Conservation (phyloP, 768 basidiomycete genomes). For the Floccularia luteovirens region DNA sequence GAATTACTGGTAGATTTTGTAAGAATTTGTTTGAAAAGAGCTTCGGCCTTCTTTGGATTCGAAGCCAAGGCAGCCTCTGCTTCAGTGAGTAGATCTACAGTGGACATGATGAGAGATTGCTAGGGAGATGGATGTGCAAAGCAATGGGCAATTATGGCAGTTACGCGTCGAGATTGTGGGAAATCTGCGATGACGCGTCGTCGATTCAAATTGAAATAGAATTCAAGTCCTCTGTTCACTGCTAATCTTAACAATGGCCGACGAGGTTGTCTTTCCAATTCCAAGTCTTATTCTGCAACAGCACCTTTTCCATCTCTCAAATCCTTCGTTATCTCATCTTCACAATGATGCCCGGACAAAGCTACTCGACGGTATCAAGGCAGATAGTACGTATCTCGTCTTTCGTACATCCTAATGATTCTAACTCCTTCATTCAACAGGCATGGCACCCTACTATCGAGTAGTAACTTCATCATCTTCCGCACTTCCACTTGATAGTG, state of each 20-base stretch:
- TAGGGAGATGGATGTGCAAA: conserved; percentile 2
- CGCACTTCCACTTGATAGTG: conserved; percentile 38
- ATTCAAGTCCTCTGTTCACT: neutral
- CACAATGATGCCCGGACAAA: conserved; percentile 60
- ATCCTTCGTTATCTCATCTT: conserved; percentile 48
- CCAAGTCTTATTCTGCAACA: conserved; percentile 83
- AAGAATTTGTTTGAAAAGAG: conserved; percentile 69
- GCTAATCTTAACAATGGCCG: conserved; percentile 47
- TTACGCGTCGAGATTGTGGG: conserved; percentile 28
- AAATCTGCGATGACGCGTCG: conserved; percentile 26
- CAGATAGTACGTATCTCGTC: conserved; percentile 55
- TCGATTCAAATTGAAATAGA: neutral
- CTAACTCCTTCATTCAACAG: conserved; percentile 26
- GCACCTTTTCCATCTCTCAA: conserved; percentile 67
- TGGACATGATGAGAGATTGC: conserved; percentile 16
- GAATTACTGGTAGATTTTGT: conserved; percentile 25
- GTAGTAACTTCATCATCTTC: conserved; percentile 43
- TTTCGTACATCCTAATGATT: conserved; percentile 2
- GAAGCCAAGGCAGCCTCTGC: conserved; percentile 40
- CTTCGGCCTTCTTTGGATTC: conserved; percentile 58
- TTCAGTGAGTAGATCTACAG: conserved; percentile 42
- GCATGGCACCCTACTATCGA: conserved; percentile 85
- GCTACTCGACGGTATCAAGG: conserved; percentile 67
- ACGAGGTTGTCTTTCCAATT: conserved; percentile 78
- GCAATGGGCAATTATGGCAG: too few species aligned